A percentile compares a stretch with the other conserved stretches of the same genome.
These are phyloP conservation scores for Candida suzukii DNA, from an alignment of 805 yeast species.

Conservation along the genomic window DNA sequence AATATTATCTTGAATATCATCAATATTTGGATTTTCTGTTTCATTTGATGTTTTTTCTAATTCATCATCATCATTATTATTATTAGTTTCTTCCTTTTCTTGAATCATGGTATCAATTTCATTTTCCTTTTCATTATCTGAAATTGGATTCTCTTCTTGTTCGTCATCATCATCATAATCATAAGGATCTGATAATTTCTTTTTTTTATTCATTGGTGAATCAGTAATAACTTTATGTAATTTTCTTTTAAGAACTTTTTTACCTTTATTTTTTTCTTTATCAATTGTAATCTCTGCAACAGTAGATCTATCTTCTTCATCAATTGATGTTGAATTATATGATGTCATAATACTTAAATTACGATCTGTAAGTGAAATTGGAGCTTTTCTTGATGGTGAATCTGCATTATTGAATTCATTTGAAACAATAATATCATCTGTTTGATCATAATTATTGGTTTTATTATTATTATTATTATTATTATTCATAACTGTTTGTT, in stretches of 20 bases:
- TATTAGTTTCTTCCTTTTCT: neutral
- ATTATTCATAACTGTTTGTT: too few species aligned
- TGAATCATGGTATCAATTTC: too few species aligned
- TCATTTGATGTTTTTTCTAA: neutral
- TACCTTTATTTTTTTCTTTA: neutral
- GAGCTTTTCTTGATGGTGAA: neutral
- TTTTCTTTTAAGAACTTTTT: neutral
- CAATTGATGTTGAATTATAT: too few species aligned
- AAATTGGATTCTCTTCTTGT: conserved; percentile 1
- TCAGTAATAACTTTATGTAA: neutral
- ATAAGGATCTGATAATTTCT: too few species aligned
- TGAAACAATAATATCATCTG: too few species aligned
- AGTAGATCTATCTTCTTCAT: neutral
- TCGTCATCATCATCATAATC: conserved; percentile 5
- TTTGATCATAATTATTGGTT: too few species aligned
- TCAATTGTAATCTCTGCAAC: neutral
- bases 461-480: too few species aligned
- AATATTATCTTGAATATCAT: neutral
- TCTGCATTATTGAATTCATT: too few species aligned
- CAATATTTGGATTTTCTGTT: neutral
- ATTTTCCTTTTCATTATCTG: conserved; percentile 1
- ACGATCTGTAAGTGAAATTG: conserved; percentile 4
- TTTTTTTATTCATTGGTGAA: conserved; percentile 2
- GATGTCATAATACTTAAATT: neutral
- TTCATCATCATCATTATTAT: neutral